Evolutionary conservation across 371 early-diverging fungal genomes (phyloP).

Genomic region (Actinomortierella ambigua): DNA sequence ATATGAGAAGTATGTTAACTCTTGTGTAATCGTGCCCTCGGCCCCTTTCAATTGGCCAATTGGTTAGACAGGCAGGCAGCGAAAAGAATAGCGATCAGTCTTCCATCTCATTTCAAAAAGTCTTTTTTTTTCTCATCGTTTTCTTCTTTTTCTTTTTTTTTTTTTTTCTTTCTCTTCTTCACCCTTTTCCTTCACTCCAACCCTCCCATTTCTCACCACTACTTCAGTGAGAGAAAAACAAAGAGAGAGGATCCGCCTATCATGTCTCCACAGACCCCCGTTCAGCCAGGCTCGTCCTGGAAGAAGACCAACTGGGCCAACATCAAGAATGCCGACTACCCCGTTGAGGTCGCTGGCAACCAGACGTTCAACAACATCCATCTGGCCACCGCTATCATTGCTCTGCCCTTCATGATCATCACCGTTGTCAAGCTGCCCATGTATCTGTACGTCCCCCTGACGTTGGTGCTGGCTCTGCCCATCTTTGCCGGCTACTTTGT

Average conservation of each 20-base stretch:
- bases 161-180: conserved; percentile 7
- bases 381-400: conserved; percentile 56
- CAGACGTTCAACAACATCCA: conserved; percentile 72
- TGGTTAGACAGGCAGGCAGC: no score
- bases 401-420: conserved; percentile 65
- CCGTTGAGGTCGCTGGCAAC: conserved; percentile 81
- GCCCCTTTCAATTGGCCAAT: no score
- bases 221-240: neutral
- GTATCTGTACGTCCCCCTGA: conserved; percentile 63
- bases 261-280: conserved; percentile 10
- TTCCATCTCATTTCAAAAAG: no score
- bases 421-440: conserved; percentile 62
- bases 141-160: conserved; percentile 4
- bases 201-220: neutral
- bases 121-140: no score
- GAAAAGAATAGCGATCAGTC: no score
- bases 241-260: conserved; percentile 22
- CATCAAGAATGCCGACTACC: conserved; percentile 64
- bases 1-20: no score
- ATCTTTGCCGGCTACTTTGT: conserved; percentile 71
- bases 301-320: conserved; percentile 63
- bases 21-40: no score
- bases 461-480: conserved; percentile 66
- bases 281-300: conserved; percentile 47
- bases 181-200: conserved; percentile 3